Base-by-base conservation (phyloP, 2,329 filamentous ascomycete species). In the Leptosphaerulina australis region DNA sequence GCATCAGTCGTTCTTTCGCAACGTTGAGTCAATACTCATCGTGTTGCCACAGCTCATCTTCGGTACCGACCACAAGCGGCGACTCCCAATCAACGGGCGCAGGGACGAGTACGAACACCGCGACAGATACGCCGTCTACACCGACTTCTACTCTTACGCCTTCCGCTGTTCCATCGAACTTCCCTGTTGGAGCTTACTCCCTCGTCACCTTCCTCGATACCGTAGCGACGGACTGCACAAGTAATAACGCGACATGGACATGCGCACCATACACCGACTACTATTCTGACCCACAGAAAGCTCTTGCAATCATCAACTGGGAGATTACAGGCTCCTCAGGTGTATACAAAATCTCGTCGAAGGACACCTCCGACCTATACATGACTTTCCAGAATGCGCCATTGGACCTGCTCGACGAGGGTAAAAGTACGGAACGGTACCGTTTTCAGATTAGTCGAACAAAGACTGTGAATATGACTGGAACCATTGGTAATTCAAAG, bases 101-200 rank as follows among this genome's bases (percentile, higher is more conserved):
- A 17, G 43, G 43, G 22, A 50, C 36, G 11, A 25, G 45, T 29
- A 38, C 51, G 3, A 43, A 40, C 17, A 45, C 52, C 10, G 33
- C 43, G 10, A 50, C 53, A 17, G 46, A 51, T 18, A 34, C 50
- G 4, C 45, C 62, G 11, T 31, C 59, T 3, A 48, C 57, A 29
- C 45, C 58, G n/a, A 44, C 55, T 11, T 50, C 62, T 3, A 53
- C 64, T 10, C 47, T 58, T 4, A 47, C 66, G 4, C 39, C 56
- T 3, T 56, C 53, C 1, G 34, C 63, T 17, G 45, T 56, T 3
- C 63, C 66, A 14, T 56, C 65, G 10, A 66, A 71, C 44, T 88
- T 88, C 60, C 87, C 86, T 1, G 72, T 80, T 1, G 87, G 86
- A 5, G 78, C 81, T n/a, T 88, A 83, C 68, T 76, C 81, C 28